Conservation (phyloP, 192 early-diverging fungal genomes). For the Fimicolochytrium jonesii region DNA sequence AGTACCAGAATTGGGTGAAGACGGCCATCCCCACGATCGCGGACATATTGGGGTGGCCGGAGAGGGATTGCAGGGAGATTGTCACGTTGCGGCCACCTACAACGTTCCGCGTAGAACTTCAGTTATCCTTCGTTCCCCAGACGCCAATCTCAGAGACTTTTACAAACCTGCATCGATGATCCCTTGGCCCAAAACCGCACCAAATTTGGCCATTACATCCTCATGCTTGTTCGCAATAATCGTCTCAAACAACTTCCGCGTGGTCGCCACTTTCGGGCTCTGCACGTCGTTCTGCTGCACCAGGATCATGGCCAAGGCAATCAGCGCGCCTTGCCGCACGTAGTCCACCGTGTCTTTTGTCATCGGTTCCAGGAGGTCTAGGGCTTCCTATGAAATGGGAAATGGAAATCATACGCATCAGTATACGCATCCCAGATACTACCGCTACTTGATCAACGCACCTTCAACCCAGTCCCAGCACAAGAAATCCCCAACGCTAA, state of each 20-base stretch:
- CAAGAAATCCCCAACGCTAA: conserved; percentile 96
- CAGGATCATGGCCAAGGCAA: conserved; percentile 91
- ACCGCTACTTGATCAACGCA: no score
- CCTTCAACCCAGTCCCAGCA: conserved; percentile 85
- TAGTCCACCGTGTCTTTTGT: conserved; percentile 95
- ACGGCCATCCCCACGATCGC: conserved; percentile 98
- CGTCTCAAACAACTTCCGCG: conserved; percentile 82
- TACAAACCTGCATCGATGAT: conserved; percentile 88
- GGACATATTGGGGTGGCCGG: conserved; percentile 87
- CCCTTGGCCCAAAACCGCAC: conserved; percentile 91
- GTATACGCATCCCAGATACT: not conserved
- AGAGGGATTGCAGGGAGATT: conserved; percentile 82
- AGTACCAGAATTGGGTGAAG: conserved; percentile 99
- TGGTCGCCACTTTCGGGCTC: conserved; percentile 54
- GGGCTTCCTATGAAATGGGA: conserved; percentile 60
- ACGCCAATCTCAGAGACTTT: not conserved
- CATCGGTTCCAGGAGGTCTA: conserved; percentile 95
- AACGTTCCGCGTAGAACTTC: no score
- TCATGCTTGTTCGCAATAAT: conserved; percentile 91
- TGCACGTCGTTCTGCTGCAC: conserved; percentile 88
- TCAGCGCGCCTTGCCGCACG: conserved; percentile 94
- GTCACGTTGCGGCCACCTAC: conserved; percentile 92
- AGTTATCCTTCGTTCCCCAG: no score
- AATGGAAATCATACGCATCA: not conserved
- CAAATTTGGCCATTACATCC: conserved; percentile 91